A percentile compares a stretch with the other conserved stretches of the same genome.
These are phyloP conservation scores for Yamadazyma triangularis DNA, from an alignment of 1,139 yeast species.

Conservation along the genomic window DNA sequence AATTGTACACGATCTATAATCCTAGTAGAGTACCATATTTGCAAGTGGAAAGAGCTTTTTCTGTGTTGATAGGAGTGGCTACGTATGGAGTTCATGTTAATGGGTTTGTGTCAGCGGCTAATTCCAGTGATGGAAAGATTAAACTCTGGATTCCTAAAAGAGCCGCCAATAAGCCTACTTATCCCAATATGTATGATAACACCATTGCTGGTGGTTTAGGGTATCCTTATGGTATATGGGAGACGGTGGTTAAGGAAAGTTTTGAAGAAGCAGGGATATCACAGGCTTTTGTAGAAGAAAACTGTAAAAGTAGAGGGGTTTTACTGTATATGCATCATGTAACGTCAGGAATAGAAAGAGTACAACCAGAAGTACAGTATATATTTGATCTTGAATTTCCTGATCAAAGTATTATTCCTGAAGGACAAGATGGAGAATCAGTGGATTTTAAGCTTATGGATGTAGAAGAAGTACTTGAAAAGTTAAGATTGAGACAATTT, in stretches of 20 bases:
- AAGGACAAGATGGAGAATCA: slow-evolving; percentile 84
- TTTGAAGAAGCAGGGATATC: slow-evolving; percentile 86
- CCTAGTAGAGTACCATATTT: slow-evolving; percentile 56
- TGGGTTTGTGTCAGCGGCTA: slow-evolving; percentile 56
- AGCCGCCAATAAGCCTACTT: slow-evolving; percentile 72
- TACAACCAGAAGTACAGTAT: slow-evolving; percentile 88
- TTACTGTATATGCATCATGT: slow-evolving; percentile 59
- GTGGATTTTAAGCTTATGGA: slow-evolving; percentile 63
- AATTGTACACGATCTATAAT: slow-evolving; percentile 67
- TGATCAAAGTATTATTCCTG: slow-evolving; percentile 47
- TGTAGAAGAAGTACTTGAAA: slow-evolving; percentile 49
- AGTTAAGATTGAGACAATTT: slow-evolving; percentile 54
- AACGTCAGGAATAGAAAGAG: slow-evolving; percentile 38
- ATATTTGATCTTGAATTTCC: slow-evolving; percentile 67
- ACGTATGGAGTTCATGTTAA: slow-evolving; percentile 88
- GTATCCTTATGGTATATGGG: slow-evolving; percentile 68
- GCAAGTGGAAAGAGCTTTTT: slow-evolving; percentile 72
- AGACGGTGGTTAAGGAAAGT: slow-evolving; percentile 82
- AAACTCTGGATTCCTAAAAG: slow-evolving; percentile 86
- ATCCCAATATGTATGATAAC: slow-evolving; percentile 87
- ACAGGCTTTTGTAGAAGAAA: slow-evolving; percentile 42
- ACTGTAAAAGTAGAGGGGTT: slow-evolving; percentile 55
- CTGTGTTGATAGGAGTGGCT: slow-evolving; percentile 76
- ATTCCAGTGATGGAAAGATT: slow-evolving; percentile 36
- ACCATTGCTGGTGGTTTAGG: slow-evolving; percentile 96